Base-by-base conservation (phyloP, 805 yeast species). In the Lipomyces chichibuensis region DNA sequence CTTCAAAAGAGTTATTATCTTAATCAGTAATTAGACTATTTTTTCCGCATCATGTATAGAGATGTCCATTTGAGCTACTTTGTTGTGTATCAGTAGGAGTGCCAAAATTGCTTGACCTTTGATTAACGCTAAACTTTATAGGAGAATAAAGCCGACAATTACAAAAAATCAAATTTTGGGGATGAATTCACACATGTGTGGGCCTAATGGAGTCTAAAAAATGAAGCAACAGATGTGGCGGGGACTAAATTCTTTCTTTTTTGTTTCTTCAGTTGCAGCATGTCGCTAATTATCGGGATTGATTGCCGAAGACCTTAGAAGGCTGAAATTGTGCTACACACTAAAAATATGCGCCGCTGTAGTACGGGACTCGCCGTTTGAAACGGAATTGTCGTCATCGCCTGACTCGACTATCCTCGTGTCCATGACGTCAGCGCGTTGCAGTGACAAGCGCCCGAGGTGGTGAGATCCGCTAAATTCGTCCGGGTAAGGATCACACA, bases 1-100 rank as follows among this genome's bases (percentile, higher is more conserved):
- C 74, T 75, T 13, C 94, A 90, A 76, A 88, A 83, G 76, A 88
- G 84, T 65, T 88, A 80, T 75, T 91, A 91, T 73, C 72, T 82
- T 39, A 25, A 64, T 14, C 27, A 35, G 53, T 59, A 60, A 11
- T 43, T 43, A 43, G 49, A 43, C 11, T 43, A 13, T 8, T 17
- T 37, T 37, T 13, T 37, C 6, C 43, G 17, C 43, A 11, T 14
- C 17, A 37, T 37, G 43, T 13, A 37, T 37, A 37, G 43, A 37
- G 5, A 5, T 2, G 32, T 17, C 13, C 17, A 37, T 11, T 4
- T 17, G 49, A 43, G 49, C 9, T 3, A 8, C 9, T 17, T 43
- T 43, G 49, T n/a, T 6, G 49, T 6, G 8, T 39, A 17, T 39
- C 13, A 39, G 8, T 17, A 43, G 20, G 23, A 43, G 23, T 43